These are phyloP conservation scores for Jaenimonas drosophilae DNA, from an alignment of 208 protist species.

Conservation along the genomic window DNA sequence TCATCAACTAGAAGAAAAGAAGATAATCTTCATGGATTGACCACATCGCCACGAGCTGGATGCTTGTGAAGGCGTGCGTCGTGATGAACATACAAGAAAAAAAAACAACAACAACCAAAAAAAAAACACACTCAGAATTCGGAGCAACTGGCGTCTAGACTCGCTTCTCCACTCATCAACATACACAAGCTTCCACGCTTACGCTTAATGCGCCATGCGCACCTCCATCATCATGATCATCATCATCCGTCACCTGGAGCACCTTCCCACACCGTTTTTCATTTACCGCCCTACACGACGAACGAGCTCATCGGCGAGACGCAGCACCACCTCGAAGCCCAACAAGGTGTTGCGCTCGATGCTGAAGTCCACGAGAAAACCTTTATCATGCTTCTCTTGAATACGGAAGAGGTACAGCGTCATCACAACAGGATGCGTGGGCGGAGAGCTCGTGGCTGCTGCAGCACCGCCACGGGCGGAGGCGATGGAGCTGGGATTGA, in stretches of 20 bases:
- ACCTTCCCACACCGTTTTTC: background rate
- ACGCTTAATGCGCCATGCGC: too few species aligned
- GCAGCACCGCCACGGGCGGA: background rate
- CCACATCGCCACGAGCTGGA: too few species aligned
- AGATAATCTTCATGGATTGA: too few species aligned
- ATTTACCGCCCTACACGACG: constrained; percentile 9
- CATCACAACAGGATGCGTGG: constrained; percentile 25
- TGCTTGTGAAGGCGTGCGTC: too few species aligned
- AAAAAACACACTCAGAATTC: background rate
- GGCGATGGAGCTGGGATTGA: background rate
- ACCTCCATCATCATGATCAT: too few species aligned
- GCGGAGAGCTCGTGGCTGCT: background rate
- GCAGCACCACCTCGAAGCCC: constrained; percentile 44
- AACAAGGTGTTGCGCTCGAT: constrained; percentile 47
- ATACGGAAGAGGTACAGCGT: constrained; percentile 74
- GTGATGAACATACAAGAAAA: constrained; percentile 4
- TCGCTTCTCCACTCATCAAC: too few species aligned
- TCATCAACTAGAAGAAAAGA: too few species aligned
- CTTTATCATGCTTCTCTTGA: constrained; percentile 69
- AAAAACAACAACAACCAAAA: constrained; percentile 3
- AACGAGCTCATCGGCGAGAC: constrained; percentile 40
- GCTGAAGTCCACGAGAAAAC: constrained; percentile 68
- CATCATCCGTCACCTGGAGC: too few species aligned
- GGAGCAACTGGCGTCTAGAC: too few species aligned
- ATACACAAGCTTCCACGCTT: too few species aligned